phyloP scores from a whole-genome alignment of 1,139 yeast genomes.

The Hyphopichia burtonii region DNA sequence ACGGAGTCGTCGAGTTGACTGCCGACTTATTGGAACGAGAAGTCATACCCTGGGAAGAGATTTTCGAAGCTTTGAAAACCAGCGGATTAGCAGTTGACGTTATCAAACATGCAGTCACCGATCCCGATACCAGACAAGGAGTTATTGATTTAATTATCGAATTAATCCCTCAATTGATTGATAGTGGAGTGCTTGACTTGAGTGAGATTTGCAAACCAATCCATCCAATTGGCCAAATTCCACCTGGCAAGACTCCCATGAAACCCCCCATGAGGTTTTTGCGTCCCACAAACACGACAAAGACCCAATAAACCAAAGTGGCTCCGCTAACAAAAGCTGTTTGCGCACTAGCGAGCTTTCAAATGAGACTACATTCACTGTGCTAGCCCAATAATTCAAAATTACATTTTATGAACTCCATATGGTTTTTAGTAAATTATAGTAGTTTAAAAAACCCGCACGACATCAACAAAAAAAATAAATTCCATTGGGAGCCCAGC shows the following conservation, averaged over 20 bases:
- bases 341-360: no score
- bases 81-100: constrained; percentile 34
- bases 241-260: no score
- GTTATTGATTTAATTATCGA: constrained; percentile 26
- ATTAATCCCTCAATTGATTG: constrained; percentile 22
- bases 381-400: no score
- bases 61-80: constrained; percentile 29
- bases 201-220: neutral
- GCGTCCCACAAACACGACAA: no score
- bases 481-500: neutral
- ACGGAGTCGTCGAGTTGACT: constrained; percentile 22
- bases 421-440: no score
- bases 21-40: constrained; percentile 27
- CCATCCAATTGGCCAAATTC: no score
- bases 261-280: neutral
- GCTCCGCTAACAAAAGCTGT: no score
- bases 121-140: constrained; percentile 30
- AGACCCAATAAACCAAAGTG: no score
- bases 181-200: constrained; percentile 7
- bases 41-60: constrained; percentile 34
- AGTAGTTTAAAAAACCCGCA: no score
- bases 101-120: constrained; percentile 23
- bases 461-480: no score
- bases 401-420: no score
- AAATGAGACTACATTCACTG: no score